Conservation (phyloP, 2,329 filamentous ascomycete genomes). For the Seiridium unicorne region DNA sequence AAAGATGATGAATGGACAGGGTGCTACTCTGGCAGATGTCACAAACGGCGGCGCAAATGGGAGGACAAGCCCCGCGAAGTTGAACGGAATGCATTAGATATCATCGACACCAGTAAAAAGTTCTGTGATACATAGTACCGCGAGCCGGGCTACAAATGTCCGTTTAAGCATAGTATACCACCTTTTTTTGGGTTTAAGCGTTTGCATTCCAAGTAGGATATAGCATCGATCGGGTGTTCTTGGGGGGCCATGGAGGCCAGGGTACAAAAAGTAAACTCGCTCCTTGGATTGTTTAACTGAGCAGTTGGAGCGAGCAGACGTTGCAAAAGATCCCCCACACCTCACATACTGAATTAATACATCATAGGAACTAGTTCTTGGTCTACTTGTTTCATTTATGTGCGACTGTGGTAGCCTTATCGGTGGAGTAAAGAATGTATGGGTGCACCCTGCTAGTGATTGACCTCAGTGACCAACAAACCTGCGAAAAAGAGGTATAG, state of each 20-base stretch:
- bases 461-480: no score
- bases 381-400: background rate
- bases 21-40: conserved; percentile 10
- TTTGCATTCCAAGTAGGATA: background rate
- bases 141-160: background rate
- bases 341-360: background rate
- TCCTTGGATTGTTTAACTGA: background rate
- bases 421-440: no score
- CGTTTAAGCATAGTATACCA: background rate
- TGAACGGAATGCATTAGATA: conserved; percentile 19
- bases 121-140: background rate
- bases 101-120: background rate
- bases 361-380: background rate
- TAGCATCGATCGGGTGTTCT: background rate
- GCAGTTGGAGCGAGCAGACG: background rate
- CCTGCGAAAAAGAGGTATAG: no score
- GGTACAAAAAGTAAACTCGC: background rate
- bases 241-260: background rate
- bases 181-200: background rate
- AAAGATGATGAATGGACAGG: conserved; percentile 57
- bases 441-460: no score
- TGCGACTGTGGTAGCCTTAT: no score
- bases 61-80: conserved; percentile 25
- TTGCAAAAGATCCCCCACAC: background rate
- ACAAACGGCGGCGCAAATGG: conserved; percentile 28